Percentiles rank a stretch among this genome's conserved stretches.
Conservation (phyloP, 805 yeast genomes). For the Hanseniaspora pseudoguilliermondii region DNA sequence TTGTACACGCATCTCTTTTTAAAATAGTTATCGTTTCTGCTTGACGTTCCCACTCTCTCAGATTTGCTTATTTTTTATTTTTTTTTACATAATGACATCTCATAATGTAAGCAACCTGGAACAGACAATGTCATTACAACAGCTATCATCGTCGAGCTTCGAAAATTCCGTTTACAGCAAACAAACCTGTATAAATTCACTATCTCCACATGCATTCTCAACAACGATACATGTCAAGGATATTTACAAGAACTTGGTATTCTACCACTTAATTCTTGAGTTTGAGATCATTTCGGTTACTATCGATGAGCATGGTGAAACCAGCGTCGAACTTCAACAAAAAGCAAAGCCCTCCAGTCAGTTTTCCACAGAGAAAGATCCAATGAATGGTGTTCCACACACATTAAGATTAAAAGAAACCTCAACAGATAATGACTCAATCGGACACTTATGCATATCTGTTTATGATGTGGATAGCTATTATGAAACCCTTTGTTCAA, state of each 20-base stretch:
- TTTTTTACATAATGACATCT: background rate
- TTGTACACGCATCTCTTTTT: too few species aligned
- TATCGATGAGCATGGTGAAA: background rate
- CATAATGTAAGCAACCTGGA: background rate
- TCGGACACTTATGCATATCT: slow-evolving; percentile 84
- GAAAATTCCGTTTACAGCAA: background rate
- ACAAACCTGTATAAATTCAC: background rate
- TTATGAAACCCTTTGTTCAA: slow-evolving; percentile 36
- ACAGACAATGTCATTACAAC: background rate
- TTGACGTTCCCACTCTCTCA: too few species aligned
- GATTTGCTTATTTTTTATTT: too few species aligned
- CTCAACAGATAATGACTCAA: slow-evolving; percentile 29
- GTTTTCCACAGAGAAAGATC: background rate
- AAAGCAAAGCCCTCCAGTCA: background rate
- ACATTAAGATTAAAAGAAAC: background rate
- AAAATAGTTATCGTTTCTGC: too few species aligned
- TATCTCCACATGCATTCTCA: background rate
- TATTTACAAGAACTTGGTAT: background rate
- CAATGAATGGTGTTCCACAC: background rate
- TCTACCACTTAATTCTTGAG: background rate
- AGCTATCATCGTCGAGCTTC: background rate
- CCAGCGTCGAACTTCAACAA: background rate
- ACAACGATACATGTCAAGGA: background rate
- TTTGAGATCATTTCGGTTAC: background rate
- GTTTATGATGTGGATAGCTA: slow-evolving; percentile 58